Evolutionary conservation across 805 yeast genomes (phyloP).

Genomic region (Zygoascus tannicola): DNA sequence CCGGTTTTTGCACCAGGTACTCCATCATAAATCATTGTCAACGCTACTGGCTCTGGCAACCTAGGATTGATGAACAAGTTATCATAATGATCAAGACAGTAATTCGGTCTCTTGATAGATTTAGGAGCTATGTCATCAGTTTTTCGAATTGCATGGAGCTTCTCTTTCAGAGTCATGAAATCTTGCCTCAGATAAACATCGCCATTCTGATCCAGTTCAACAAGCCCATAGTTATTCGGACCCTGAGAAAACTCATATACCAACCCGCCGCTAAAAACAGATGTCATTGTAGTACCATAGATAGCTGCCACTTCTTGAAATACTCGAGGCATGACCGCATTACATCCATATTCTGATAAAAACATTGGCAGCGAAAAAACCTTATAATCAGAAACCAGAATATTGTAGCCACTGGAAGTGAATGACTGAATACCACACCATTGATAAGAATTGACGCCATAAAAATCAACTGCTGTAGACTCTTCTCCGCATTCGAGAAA

Average conservation of each 20-base stretch:
- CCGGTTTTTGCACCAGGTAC: constrained; percentile 23
- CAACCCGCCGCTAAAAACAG: constrained; percentile 75
- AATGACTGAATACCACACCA: constrained; percentile 86
- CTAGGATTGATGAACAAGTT: constrained; percentile 19
- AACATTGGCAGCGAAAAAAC: constrained; percentile 69
- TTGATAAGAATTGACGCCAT: constrained; percentile 74
- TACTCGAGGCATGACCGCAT: constrained; percentile 63
- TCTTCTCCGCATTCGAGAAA: constrained; percentile 69
- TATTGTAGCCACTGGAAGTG: constrained; percentile 63
- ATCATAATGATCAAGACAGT: constrained; percentile 16
- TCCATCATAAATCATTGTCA: constrained; percentile 28
- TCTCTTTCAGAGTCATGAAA: constrained; percentile 37
- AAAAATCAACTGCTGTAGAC: constrained; percentile 52
- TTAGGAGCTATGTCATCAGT: constrained; percentile 1
- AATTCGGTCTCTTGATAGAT: constrained; percentile 8
- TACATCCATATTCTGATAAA: constrained; percentile 89
- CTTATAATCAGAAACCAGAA: constrained; percentile 61
- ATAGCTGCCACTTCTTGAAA: constrained; percentile 70
- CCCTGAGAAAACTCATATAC: constrained; percentile 77
- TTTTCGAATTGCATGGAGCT: neutral
- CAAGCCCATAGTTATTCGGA: constrained; percentile 70
- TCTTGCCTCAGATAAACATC: constrained; percentile 40
- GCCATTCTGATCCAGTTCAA: constrained; percentile 39
- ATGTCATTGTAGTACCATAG: constrained; percentile 62
- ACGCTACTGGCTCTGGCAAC: constrained; percentile 27